A percentile compares a stretch with the other conserved stretches of the same genome.
These are phyloP conservation scores for sunflower (Helianthus annuus) DNA, from an alignment of 129 eudicot species.

Conservation along the genomic window HanXRQr2.0-SUNRISE NC_035442.2:65646805-65647304, in stretches of 20 bases:
- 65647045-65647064: slow-evolving; percentile 48
- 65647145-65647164: slow-evolving; percentile 50
- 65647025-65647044: slow-evolving; percentile 41
- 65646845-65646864: slow-evolving; percentile 21
- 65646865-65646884: neutral
- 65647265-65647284: slow-evolving; percentile 64
- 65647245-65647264: slow-evolving; percentile 74
- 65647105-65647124: slow-evolving; percentile 67
- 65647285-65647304: slow-evolving; percentile 68
- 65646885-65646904: slow-evolving; percentile 23
- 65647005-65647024: slow-evolving; percentile 51
- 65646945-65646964: slow-evolving; percentile 55
- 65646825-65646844: neutral
- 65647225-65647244: slow-evolving; percentile 58
- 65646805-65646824: slow-evolving; percentile 7
- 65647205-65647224: slow-evolving; percentile 73
- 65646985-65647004: slow-evolving; percentile 54
- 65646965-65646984: slow-evolving; percentile 65
- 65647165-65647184: slow-evolving; percentile 51
- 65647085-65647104: slow-evolving; percentile 66
- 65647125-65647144: slow-evolving; percentile 70
- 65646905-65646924: slow-evolving; percentile 69
- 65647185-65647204: slow-evolving; percentile 70
- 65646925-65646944: slow-evolving; percentile 68
- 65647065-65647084: slow-evolving; percentile 38